Conservation (phyloP, 169 alveolate genomes). For the Plasmodium yoelii region DNA sequence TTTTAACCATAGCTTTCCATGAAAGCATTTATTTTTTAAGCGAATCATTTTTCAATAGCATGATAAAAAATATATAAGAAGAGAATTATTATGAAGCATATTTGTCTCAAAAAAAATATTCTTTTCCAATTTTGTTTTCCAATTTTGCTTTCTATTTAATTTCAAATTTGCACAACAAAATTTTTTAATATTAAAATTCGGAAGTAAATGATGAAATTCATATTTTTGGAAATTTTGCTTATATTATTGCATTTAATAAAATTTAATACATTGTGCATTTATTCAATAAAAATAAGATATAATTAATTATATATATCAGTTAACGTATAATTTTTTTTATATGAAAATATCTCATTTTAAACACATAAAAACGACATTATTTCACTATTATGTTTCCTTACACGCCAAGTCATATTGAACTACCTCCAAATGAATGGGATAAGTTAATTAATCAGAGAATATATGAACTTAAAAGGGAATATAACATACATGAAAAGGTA, state of each 20-base stretch:
- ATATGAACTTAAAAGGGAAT: slow-evolving; percentile 54
- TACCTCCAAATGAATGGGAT: slow-evolving; percentile 67
- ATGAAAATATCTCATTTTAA: background rate
- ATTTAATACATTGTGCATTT: too few species aligned
- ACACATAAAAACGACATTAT: too few species aligned
- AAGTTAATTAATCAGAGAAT: slow-evolving; percentile 51
- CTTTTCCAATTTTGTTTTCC: background rate
- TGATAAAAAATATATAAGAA: slow-evolving; percentile 7
- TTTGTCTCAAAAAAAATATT: background rate
- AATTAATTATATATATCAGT: too few species aligned
- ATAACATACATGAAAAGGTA: slow-evolving; percentile 33
- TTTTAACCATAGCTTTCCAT: slow-evolving; percentile 19
- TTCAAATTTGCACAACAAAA: background rate
- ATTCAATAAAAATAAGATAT: too few species aligned
- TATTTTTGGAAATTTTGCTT: too few species aligned
- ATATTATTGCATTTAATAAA: too few species aligned
- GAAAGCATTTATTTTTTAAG: slow-evolving; percentile 40
- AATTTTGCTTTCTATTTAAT: background rate
- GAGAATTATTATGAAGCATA: background rate
- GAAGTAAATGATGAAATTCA: too few species aligned
- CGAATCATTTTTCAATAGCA: slow-evolving; percentile 44
- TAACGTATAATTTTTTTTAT: background rate
- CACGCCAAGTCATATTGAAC: slow-evolving; percentile 65
- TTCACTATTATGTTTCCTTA: slow-evolving; percentile 65
- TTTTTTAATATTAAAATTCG: too few species aligned